A percentile compares a stretch with the other conserved stretches of the same genome.
These are phyloP conservation scores for Panicum virgatum DNA, from an alignment of 202 grass and related monocot species.

Conservation along the genomic window DNA sequence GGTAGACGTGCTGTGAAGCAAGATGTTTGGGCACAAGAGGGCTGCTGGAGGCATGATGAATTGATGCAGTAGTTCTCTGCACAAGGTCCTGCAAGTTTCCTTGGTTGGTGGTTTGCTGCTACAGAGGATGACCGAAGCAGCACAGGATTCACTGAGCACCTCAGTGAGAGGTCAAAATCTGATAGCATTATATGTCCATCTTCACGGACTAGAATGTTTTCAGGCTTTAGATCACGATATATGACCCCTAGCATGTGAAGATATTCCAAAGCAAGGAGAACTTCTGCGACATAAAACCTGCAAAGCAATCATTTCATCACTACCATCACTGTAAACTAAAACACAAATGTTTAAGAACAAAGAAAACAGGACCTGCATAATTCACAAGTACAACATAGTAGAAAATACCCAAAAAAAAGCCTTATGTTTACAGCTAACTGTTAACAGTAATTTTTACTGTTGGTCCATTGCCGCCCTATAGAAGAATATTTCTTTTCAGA, in stretches of 20 bases:
- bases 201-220: conserved; percentile 91
- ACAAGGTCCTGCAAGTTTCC: conserved; percentile 65
- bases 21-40: conserved; percentile 63
- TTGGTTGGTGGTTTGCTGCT: conserved; percentile 55
- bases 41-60: conserved; percentile 74
- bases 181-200: conserved; percentile 99
- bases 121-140: conserved; percentile 73
- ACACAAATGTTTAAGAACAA: not conserved
- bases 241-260: conserved; percentile 96
- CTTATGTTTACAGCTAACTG: not conserved
- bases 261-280: conserved; percentile 94
- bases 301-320: conserved; percentile 40
- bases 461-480: not conserved
- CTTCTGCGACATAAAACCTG: conserved; percentile 98
- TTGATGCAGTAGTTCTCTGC: conserved; percentile 73
- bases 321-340: conserved; percentile 25
- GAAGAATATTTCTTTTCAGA: conserved; percentile 25
- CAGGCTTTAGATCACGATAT: conserved; percentile 95
- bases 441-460: not conserved
- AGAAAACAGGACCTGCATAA: not conserved
- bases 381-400: conserved; percentile 1
- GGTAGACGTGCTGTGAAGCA: conserved; percentile 72
- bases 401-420: not conserved
- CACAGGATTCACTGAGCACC: conserved; percentile 79
- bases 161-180: conserved; percentile 91